A percentile compares a stretch with the other conserved stretches of the same genome.
Evolutionary conservation across 2,329 filamentous ascomycete species (phyloP).

Genomic region (Xylariaceae sp.): DNA sequence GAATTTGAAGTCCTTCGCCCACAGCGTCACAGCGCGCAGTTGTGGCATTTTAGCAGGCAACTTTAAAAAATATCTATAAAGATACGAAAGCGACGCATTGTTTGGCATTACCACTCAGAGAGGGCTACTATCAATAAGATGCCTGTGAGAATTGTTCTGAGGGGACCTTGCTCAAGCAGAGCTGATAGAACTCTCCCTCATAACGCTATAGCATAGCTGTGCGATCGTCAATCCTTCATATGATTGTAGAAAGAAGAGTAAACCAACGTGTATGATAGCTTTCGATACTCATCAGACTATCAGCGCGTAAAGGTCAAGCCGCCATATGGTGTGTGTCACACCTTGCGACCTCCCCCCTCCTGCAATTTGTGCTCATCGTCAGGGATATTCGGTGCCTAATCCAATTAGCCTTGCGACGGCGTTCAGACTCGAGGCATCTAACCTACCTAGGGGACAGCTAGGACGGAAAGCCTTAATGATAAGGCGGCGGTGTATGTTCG

Average conservation of each 20-base stretch:
- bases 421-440: neutral
- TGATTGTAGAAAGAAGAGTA: neutral
- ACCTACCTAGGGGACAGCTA: too few species aligned
- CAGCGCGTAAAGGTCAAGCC: neutral
- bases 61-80: neutral
- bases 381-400: neutral
- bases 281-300: constrained; percentile 7
- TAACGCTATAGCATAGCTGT: neutral
- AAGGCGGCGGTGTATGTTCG: neutral
- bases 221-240: neutral
- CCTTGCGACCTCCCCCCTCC: neutral
- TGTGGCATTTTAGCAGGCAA: neutral
- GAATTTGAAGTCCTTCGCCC: constrained; percentile 7
- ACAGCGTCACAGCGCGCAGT: neutral
- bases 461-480: neutral
- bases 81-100: neutral
- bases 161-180: neutral
- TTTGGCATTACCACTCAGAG: constrained; percentile 14
- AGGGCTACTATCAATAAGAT: neutral
- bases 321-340: neutral
- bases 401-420: neutral
- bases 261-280: neutral
- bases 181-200: neutral
- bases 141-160: neutral
- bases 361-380: neutral